These are phyloP conservation scores for Erythrophleum fordii DNA, from an alignment of 306 rosid species.

Conservation along the genomic window DNA sequence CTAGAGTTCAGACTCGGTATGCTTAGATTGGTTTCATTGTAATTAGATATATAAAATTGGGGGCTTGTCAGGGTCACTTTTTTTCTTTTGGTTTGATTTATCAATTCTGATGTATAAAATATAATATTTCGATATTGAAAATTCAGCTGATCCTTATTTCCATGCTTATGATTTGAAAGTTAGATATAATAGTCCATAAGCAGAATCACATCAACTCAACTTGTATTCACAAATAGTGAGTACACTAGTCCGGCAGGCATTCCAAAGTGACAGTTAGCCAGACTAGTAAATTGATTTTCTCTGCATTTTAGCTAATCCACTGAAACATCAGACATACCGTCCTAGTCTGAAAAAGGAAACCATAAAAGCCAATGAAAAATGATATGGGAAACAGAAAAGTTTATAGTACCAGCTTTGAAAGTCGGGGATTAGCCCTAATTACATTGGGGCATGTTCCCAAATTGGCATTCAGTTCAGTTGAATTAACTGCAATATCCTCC, in stretches of 20 bases:
- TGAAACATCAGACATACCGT: not conserved
- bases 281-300: not conserved
- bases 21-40: not conserved
- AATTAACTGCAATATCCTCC: constrained; percentile 13
- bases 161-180: not conserved
- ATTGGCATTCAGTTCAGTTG: constrained; percentile 29
- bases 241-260: not conserved
- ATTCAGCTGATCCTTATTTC: not conserved
- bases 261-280: not conserved
- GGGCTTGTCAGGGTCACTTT: not conserved
- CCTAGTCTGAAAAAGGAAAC: not conserved
- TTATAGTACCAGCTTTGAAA: constrained; percentile 29
- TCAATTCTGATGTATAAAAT: not conserved
- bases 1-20: not conserved
- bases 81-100: not conserved
- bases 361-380: not conserved
- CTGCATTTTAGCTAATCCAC: not conserved
- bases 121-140: not conserved
- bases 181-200: not conserved
- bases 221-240: not conserved
- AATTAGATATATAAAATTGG: not conserved
- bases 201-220: not conserved
- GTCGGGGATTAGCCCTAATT: constrained; percentile 16
- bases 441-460: not conserved
- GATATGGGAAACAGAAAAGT: not conserved